A percentile compares a stretch with the other conserved stretches of the same genome.
phyloP scores from a whole-genome alignment of 345 rosid genomes.

The Camelina neglecta region DNA sequence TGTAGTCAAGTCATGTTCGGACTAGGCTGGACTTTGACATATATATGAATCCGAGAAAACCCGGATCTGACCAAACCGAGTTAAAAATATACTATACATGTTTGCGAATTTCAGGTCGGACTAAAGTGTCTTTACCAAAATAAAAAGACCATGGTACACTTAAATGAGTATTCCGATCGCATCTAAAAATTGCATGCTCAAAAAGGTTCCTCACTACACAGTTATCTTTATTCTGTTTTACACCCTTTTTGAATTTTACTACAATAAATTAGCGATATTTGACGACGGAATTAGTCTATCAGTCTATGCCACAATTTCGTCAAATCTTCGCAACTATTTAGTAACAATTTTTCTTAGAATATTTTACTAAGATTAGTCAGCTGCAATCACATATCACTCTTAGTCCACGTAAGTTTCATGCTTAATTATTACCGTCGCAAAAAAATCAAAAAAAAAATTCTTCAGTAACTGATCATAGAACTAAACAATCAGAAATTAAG shows the following conservation, averaged over 20 bases:
- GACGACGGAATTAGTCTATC: slow-evolving; percentile 2
- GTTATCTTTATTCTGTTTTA: slow-evolving; percentile 11
- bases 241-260: slow-evolving; percentile 8
- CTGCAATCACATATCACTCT: background rate
- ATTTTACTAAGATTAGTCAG: background rate
- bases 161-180: slow-evolving; percentile 31
- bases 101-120: background rate
- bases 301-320: slow-evolving; percentile 11
- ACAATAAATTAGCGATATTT: slow-evolving; percentile 1
- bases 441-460: too few relatives aligned
- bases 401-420: background rate
- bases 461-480: too few relatives aligned
- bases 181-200: slow-evolving; percentile 34
- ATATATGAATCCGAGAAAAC: background rate
- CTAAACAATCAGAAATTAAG: too few relatives aligned
- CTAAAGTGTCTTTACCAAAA: background rate
- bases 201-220: slow-evolving; percentile 36
- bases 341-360: background rate
- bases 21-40: background rate
- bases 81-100: background rate
- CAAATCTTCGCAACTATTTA: background rate
- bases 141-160: slow-evolving; percentile 8
- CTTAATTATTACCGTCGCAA: background rate
- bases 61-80: background rate
- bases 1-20: background rate